Evolutionary conservation across 352 stramenopile species (phyloP), one percentile per base, ranked within the genome.

Genomic region (Pythium oligandrum): DNA sequence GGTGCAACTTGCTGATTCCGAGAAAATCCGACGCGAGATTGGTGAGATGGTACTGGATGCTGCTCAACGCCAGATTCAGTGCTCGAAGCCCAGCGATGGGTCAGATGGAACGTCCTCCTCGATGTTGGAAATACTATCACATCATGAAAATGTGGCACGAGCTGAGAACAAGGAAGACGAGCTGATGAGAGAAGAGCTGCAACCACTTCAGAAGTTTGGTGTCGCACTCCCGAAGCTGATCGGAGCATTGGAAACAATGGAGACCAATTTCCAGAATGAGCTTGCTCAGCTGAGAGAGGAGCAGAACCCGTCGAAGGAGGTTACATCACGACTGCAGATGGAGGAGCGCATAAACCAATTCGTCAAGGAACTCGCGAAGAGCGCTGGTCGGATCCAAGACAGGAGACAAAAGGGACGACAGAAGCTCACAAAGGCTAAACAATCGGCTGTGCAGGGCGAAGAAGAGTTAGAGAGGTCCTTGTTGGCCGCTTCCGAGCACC

Each of bases 131-230:
- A 36, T 88, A 3, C 51, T 85, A 6, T 51, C 61, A 33, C 52
- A 86, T 2, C 71, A 76, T 30, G 68, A 81, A 3, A 44, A 62
- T 1, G 58, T 80, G 5, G 64, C 72, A 30, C 71, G 65, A 12
- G 56, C 66, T 32, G 71, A 86, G 32, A 88, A 87, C 48, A 71
- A 71, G 38, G 73, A 86, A 48, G 75, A 86, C 33, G 71, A 83
- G 12, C 53, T 50, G 0, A 39, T 86, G 2, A 44, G 65, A 3
- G 66, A 40, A 2, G 54, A 66, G 26, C 17, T 81, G 5, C 36
- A 38, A 36, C 58, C 58, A 3, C 52, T 86, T 1, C 61, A 74
- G 43, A 75, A 72, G 35, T 78, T 83, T 51, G 73, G 71, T 9
- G 53, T 58, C 33, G 71, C 64, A 4, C 53, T 83, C 6, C 71